Evolutionary conservation across 2,329 filamentous ascomycete species (phyloP).

Genomic region (Bipolaris victoriae): DNA sequence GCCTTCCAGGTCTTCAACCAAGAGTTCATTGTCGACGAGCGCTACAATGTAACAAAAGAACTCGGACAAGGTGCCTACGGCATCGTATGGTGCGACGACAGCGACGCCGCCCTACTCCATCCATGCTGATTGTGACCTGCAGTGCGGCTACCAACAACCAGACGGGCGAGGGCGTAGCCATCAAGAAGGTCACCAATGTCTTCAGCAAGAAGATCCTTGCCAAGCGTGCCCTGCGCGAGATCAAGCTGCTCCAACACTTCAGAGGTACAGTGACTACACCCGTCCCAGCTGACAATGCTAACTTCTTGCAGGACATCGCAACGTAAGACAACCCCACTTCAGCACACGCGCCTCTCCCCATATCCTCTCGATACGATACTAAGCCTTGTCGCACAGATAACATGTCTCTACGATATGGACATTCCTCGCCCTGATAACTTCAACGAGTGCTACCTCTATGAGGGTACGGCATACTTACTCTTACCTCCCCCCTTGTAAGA

Average conservation of each 20-base stretch:
- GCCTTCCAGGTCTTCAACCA: constrained; percentile 79
- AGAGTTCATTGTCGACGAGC: constrained; percentile 97
- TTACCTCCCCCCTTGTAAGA: neutral
- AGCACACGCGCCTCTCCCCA: constrained; percentile 57
- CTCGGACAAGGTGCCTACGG: constrained; percentile 97
- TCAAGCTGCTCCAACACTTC: constrained; percentile 98
- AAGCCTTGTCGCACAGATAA: constrained; percentile 70
- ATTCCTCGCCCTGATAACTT: constrained; percentile 97
- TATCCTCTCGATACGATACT: constrained; percentile 39
- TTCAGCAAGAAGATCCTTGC: constrained; percentile 99
- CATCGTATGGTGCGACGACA: constrained; percentile 82
- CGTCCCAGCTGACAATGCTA: constrained; percentile 23
- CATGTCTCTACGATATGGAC: constrained; percentile 99
- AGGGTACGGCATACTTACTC: constrained; percentile 64
- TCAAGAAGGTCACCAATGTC: constrained; percentile 99
- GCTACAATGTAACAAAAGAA: constrained; percentile 98
- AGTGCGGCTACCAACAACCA: constrained; percentile 92
- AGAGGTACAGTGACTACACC: constrained; percentile 54
- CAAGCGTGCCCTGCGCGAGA: constrained; percentile 96
- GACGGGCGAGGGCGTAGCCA: constrained; percentile 90
- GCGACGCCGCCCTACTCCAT: constrained; percentile 2
- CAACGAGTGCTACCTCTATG: constrained; percentile 98
- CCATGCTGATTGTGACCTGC: constrained; percentile 35
- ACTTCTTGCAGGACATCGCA: constrained; percentile 52
- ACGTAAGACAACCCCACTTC: constrained; percentile 44